Base-by-base conservation (phyloP, 2,329 filamentous ascomycete species). In the Bipolaris cookei region DNA sequence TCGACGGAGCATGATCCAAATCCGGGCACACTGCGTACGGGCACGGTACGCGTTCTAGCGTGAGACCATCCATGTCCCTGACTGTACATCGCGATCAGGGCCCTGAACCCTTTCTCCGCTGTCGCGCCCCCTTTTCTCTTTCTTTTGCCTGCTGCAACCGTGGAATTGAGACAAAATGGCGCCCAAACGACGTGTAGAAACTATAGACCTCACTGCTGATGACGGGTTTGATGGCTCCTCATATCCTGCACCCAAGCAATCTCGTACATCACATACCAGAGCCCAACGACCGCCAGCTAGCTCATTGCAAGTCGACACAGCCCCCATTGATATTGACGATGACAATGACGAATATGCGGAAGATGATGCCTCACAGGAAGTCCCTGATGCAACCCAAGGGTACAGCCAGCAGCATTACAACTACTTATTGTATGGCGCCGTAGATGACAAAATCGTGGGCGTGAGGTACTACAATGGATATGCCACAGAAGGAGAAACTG, bases 361-460 rank as follows among this genome's bases (percentile, higher is more conserved):
- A n/a, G 63, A 69, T 2, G 67, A 75, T 7, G 71, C 63, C 23
- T 69, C 64, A 4, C 65, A 70, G 23, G 67, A 79, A 53, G 63
- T 63, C 13, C 59, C 59, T 8, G 71, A 69, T 42, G 58, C 64
- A 2, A 65, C 62, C 7, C 71, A 76, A 44, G 63, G 55, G 28
- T 66, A 68, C 39, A 66, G 61, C 37, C 66, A 70, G 30, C 61
- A 66, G 20, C 54, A 65, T 21, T 65, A 66, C 54, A 62, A 47
- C 44, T 76, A 65, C 42, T 55, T 56, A 3, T 30, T 72, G 20
- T 75, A 72, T 47, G 79, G 77, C 3, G 66, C 67, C 35, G 55
- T 84, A 16, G 67, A 80, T 16, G 80, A 79, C 16, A 87, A 86
- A 53, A 85, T 88, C 47, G 86, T 88, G 2, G 86, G 86, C 1